Evolutionary conservation across 352 stramenopile species (phyloP).

Genomic region (Pythium plurisporium): DNA sequence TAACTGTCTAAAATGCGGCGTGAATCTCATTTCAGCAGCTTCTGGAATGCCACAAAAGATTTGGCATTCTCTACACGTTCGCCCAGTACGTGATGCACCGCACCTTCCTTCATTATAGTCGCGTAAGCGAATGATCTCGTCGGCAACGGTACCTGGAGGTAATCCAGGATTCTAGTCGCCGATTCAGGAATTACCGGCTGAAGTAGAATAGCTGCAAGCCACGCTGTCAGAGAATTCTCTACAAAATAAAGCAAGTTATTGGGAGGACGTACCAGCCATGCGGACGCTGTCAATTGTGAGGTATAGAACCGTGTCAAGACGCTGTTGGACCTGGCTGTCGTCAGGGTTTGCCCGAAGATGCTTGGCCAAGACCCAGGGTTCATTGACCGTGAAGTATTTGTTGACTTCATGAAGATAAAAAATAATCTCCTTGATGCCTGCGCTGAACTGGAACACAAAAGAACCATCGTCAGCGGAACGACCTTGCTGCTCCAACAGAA

Average conservation of each 20-base stretch:
- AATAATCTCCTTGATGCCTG: conserved; percentile 66
- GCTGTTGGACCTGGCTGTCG: conserved; percentile 29
- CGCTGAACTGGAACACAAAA: conserved; percentile 44
- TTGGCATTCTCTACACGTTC: conserved; percentile 42
- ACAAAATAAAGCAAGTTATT: no score
- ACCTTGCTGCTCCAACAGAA: not conserved
- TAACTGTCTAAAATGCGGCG: not conserved
- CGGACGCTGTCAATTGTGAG: conserved; percentile 69
- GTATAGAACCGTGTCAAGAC: conserved; percentile 65
- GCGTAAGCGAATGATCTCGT: conserved; percentile 52
- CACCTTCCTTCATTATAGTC: conserved; percentile 35
- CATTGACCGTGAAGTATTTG: conserved; percentile 73
- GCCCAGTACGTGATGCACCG: conserved; percentile 31
- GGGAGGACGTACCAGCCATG: conserved; percentile 41
- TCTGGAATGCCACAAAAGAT: conserved; percentile 67
- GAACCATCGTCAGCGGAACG: not conserved
- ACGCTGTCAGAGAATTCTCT: no score
- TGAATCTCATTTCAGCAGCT: conserved; percentile 34
- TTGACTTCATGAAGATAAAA: conserved; percentile 84
- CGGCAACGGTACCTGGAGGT: conserved; percentile 44
- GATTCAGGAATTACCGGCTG: conserved; percentile 61
- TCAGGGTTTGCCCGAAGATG: conserved; percentile 33
- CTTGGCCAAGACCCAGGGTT: conserved; percentile 78
- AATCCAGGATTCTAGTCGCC: conserved; percentile 62
- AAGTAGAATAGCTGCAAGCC: conserved; percentile 57